phyloP scores from a whole-genome alignment of 2,329 filamentous ascomycete species.

The Plenodomus tracheiphilus region DNA sequence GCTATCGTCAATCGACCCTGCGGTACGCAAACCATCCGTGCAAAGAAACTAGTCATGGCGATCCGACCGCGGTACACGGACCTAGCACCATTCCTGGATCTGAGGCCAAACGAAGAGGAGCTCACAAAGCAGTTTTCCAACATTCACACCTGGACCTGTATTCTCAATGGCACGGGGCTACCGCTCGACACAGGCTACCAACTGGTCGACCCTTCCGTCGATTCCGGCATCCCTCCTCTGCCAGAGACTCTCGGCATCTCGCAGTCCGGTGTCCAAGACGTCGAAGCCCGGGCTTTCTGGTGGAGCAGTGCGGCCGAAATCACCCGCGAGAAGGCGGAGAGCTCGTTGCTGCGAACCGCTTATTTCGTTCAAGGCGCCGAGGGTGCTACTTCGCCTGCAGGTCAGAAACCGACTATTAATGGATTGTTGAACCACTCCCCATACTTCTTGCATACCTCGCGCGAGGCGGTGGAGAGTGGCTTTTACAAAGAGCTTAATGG shows the following conservation, averaged over 20 bases:
- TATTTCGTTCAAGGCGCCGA: slow-evolving; percentile 1
- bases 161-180: slow-evolving; percentile 1
- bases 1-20: not conserved
- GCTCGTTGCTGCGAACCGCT: not conserved
- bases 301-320: slow-evolving; percentile 1
- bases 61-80: not conserved
- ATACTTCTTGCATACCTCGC: slow-evolving; percentile 17
- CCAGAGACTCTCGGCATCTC: slow-evolving; percentile 1
- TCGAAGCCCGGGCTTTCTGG: slow-evolving; percentile 1
- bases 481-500: no score
- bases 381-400: not conserved
- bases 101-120: slow-evolving; percentile 1
- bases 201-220: not conserved
- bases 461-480: no score
- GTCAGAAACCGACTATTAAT: slow-evolving; percentile 1
- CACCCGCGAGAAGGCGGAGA: not conserved
- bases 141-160: slow-evolving; percentile 1
- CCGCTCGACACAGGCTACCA: slow-evolving; percentile 1
- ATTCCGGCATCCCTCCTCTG: not conserved
- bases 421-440: slow-evolving; percentile 21
- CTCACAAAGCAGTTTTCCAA: slow-evolving; percentile 1
- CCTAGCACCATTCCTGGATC: not conserved
- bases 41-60: slow-evolving; percentile 1
- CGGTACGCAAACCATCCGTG: slow-evolving; percentile 1
- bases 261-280: not conserved